phyloP scores from a whole-genome alignment of 2,329 filamentous ascomycete genomes.

The Ophiostoma sp. region DNA sequence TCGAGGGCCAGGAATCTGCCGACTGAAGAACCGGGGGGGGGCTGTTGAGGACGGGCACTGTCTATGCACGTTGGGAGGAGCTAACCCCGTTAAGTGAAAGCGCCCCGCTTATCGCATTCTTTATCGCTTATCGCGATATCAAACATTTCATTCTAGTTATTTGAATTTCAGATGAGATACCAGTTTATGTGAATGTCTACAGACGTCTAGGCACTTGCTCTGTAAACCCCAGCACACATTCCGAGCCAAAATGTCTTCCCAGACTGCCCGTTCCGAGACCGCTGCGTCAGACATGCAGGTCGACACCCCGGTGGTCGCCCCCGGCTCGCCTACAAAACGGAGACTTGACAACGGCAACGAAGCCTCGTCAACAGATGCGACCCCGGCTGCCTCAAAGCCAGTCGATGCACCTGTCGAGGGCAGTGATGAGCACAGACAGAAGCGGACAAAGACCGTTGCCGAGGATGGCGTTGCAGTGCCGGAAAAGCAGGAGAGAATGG shows the following conservation, averaged over 20 bases:
- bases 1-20: too few species aligned
- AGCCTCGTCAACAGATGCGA: neutral
- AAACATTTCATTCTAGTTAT: neutral
- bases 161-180: slow-evolving; percentile 10
- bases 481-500: slow-evolving; percentile 34
- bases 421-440: slow-evolving; percentile 37
- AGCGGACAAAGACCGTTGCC: slow-evolving; percentile 49
- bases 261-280: slow-evolving; percentile 9
- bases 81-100: neutral
- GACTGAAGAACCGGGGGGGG: too few species aligned
- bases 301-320: neutral
- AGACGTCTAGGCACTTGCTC: neutral
- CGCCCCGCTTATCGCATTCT: slow-evolving; percentile 11
- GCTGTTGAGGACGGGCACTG: too few species aligned
- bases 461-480: slow-evolving; percentile 31
- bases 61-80: too few species aligned
- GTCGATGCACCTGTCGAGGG: neutral
- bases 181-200: neutral
- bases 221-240: neutral
- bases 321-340: slow-evolving; percentile 20
- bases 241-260: slow-evolving; percentile 14
- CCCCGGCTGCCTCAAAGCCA: neutral
- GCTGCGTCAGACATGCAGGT: neutral
- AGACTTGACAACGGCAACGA: slow-evolving; percentile 5
- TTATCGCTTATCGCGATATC: slow-evolving; percentile 15